Evolutionary conservation across 2,329 filamentous ascomycete genomes (phyloP), one percentile per base, ranked within the genome.

Genomic region (Colletotrichum scovillei): DNA sequence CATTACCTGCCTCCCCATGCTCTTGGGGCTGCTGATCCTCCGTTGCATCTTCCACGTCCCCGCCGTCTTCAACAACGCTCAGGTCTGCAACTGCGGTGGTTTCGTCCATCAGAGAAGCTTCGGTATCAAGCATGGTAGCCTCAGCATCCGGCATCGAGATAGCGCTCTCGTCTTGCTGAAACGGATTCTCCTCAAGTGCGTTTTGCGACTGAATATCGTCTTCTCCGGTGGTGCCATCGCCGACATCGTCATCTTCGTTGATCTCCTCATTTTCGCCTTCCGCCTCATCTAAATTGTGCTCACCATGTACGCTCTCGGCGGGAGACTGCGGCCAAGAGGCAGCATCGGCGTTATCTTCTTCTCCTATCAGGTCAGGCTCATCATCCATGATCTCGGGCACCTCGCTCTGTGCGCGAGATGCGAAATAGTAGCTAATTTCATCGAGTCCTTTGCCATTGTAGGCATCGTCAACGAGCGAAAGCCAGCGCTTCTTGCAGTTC

Each of bases 391-490:
- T 74, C 22, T 76, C 73, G 76, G 58, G 72, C 38, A 32, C 77
- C 12, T 73, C 76, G 19, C 76, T 78, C 4, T 76, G 68, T 26
- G 46, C 67, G 53, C 49, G 64, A 12, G 73, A 64, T 63, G 80
- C 79, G 67, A 85, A 86, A 1, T 82, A 74, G 66, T 84, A 81
- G 16, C 82, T 80, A 58, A 86, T 80, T 75, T 85, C 83, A 26
- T 83, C 82, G 7, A 86, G 78, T 3, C 84, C 81, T 63, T 82
- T 84, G 22, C 84, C 84, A 24, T 80, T 80, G 7, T 83, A 81
- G 4, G 84, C 84, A 72, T 84, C 84, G 62, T 86, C 84, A 32
- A 84, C 78, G 16, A 86, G 74, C 8, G 79, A 82, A 12, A 84
- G 81, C 32, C 83, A 79, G n/a, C 84, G 80, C 72, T 80, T 84